Conservation (phyloP, 1,284 basidiomycete species). For the Coniferiporia sulphurascens region DNA sequence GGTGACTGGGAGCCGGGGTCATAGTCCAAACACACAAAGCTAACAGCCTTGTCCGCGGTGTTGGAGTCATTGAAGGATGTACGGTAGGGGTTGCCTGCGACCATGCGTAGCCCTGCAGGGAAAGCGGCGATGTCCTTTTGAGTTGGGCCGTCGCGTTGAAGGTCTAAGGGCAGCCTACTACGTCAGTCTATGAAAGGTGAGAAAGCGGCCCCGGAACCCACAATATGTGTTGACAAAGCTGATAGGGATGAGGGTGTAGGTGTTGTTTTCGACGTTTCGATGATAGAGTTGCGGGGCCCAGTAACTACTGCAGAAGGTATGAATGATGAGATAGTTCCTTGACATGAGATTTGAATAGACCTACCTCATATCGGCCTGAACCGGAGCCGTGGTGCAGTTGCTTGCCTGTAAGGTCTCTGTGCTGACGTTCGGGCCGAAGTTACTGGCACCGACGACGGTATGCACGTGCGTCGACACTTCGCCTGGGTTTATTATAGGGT, state of each 20-base stretch:
- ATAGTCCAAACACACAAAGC: slow-evolving; percentile 39
- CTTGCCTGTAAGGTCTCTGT: slow-evolving; percentile 32
- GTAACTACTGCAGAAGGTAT: background rate
- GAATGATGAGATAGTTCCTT: no score
- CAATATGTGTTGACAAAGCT: slow-evolving; percentile 5
- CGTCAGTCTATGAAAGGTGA: background rate
- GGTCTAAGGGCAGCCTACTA: background rate
- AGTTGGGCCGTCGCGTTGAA: background rate
- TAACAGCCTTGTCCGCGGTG: slow-evolving; percentile 36
- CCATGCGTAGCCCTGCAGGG: slow-evolving; percentile 30
- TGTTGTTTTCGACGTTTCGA: background rate
- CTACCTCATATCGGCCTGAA: slow-evolving; percentile 34
- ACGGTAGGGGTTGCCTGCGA: slow-evolving; percentile 35
- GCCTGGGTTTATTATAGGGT: slow-evolving; percentile 38
- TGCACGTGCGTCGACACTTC: slow-evolving; percentile 37
- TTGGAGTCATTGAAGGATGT: slow-evolving; percentile 32
- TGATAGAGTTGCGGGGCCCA: slow-evolving; percentile 10
- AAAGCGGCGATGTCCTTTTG: slow-evolving; percentile 12
- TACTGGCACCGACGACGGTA: slow-evolving; percentile 39
- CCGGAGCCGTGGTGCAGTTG: slow-evolving; percentile 39
- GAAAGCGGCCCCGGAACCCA: background rate
- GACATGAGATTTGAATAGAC: no score
- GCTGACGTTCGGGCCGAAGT: slow-evolving; percentile 33
- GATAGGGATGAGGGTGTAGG: slow-evolving; percentile 7
- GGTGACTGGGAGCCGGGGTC: no score